These are phyloP conservation scores for Trypanosoma vivax DNA, from an alignment of 208 protist genomes.

Conservation along the genomic window DNA sequence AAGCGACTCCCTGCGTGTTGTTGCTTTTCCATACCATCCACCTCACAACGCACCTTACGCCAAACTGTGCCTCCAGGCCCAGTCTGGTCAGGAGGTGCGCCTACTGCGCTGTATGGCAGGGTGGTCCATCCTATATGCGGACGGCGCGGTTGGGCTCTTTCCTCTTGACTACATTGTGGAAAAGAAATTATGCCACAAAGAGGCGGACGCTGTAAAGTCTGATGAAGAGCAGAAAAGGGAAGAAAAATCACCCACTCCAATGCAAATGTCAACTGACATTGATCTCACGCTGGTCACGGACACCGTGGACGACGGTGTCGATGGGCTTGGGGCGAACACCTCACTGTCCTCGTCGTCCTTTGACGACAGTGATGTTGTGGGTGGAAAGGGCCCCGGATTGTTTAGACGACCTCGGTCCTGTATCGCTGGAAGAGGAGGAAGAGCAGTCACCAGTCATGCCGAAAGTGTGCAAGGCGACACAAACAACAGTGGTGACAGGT, in stretches of 20 bases:
- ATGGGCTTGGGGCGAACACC: too few relatives aligned
- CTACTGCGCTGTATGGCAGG: neutral
- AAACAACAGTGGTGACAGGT: too few relatives aligned
- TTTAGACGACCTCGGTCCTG: too few relatives aligned
- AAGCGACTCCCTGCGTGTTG: constrained; percentile 7
- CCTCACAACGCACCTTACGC: constrained; percentile 8
- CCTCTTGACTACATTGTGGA: constrained; percentile 7
- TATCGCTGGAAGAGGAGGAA: neutral
- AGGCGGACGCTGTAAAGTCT: too few relatives aligned
- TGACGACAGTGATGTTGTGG: neutral
- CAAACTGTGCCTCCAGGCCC: neutral
- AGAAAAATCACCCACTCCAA: too few relatives aligned
- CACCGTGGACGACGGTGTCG: too few relatives aligned
- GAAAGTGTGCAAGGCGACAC: neutral
- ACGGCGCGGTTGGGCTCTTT: constrained; percentile 10
- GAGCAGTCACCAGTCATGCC: neutral
- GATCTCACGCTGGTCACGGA: too few relatives aligned
- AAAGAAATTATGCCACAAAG: too few relatives aligned
- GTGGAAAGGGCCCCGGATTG: neutral
- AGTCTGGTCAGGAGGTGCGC: constrained; percentile 2
- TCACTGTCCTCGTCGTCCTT: too few relatives aligned
- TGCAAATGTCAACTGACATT: too few relatives aligned
- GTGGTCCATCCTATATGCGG: constrained; percentile 8
- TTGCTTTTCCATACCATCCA: constrained; percentile 19
- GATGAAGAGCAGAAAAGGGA: too few relatives aligned